Conservation (phyloP, 2,329 filamentous ascomycete genomes). For the Leptographium galeiforme region DNA sequence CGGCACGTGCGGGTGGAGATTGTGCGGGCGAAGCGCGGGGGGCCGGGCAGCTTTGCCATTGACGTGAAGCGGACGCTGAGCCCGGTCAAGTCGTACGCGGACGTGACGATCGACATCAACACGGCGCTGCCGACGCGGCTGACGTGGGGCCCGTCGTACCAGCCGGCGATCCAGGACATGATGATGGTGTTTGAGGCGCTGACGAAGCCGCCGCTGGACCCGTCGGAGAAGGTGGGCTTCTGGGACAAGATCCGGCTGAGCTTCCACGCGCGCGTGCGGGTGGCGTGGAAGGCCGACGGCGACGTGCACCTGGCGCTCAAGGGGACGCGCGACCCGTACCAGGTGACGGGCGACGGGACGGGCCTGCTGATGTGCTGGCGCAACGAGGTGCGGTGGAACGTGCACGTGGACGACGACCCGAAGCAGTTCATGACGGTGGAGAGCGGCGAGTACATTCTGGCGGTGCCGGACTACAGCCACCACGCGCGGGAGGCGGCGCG, state of each 20-base stretch:
- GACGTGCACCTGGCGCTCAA: constrained; percentile 91
- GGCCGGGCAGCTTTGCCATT: constrained; percentile 62
- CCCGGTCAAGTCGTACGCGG: constrained; percentile 91
- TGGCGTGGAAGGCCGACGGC: constrained; percentile 89
- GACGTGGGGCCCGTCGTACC: constrained; percentile 95
- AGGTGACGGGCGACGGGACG: constrained; percentile 81
- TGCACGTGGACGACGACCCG: constrained; percentile 75
- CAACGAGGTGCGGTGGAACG: constrained; percentile 77
- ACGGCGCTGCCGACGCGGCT: constrained; percentile 84
- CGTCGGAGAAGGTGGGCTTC: constrained; percentile 87
- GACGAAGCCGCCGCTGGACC: constrained; percentile 87
- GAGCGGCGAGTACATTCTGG: constrained; percentile 87
- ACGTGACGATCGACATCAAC: constrained; percentile 85
- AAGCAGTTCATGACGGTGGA: constrained; percentile 91
- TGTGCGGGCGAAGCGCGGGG: constrained; percentile 54
- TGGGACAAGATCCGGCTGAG: constrained; percentile 96
- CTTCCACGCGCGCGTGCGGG: constrained; percentile 80
- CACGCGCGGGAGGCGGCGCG: constrained; percentile 58
- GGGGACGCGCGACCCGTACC: constrained; percentile 82
- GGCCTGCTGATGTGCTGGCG: constrained; percentile 99
- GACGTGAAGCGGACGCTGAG: constrained; percentile 84
- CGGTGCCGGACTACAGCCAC: constrained; percentile 84
- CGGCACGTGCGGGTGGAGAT: constrained; percentile 73
- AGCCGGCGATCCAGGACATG: constrained; percentile 97
- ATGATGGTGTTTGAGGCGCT: constrained; percentile 99